A percentile compares a stretch with the other conserved stretches of the same genome.
Conservation (phyloP, 805 yeast genomes). For the Lipomyces orientalis region DNA sequence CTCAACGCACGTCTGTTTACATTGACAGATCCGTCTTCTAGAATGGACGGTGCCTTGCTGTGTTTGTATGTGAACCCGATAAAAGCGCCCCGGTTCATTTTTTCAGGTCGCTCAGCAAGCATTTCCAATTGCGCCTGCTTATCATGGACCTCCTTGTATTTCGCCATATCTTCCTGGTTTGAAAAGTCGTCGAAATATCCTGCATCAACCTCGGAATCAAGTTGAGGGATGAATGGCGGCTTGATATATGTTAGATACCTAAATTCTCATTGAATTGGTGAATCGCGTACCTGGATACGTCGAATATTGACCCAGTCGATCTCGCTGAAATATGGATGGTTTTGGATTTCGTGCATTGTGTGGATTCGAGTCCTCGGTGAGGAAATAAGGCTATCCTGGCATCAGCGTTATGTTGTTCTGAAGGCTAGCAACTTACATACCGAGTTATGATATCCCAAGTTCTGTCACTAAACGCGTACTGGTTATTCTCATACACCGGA, state of each 20-base stretch:
- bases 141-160: conserved; percentile 95
- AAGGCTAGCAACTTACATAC: neutral
- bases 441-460: conserved; percentile 89
- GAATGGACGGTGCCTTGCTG: conserved; percentile 48
- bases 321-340: conserved; percentile 82
- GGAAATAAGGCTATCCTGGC: conserved; percentile 60
- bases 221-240: conserved; percentile 96
- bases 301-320: conserved; percentile 78
- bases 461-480: conserved; percentile 91
- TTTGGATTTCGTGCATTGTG: conserved; percentile 78
- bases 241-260: conserved; percentile 45
- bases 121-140: conserved; percentile 85
- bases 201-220: conserved; percentile 96
- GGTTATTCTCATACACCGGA: conserved; percentile 81
- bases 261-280: neutral
- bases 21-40: conserved; percentile 26
- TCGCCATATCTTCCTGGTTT: conserved; percentile 95
- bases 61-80: conserved; percentile 97
- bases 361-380: conserved; percentile 76
- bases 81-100: conserved; percentile 66
- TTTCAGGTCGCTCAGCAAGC: conserved; percentile 67
- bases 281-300: conserved; percentile 41
- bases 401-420: neutral
- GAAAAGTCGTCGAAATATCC: conserved; percentile 98
- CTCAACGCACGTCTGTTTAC: conserved; percentile 13